Conservation (phyloP, 345 rosid species). For the Bretschneidera sinensis region DNA sequence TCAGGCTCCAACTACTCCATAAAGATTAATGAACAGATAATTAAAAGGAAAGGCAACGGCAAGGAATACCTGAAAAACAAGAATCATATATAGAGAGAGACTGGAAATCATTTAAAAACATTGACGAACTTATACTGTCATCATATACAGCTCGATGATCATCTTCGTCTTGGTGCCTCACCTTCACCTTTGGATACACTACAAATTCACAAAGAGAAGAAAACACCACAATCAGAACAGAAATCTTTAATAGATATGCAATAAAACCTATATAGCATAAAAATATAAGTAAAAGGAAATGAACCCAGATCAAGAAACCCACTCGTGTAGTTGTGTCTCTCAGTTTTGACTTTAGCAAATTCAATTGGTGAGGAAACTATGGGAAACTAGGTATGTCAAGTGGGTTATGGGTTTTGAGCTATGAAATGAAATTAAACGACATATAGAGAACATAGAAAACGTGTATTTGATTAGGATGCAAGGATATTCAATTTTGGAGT, state of each 20-base stretch:
- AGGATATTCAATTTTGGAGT: no score
- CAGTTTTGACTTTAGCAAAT: conserved; percentile 13
- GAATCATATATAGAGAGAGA: conserved; percentile 44
- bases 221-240: conserved; percentile 13
- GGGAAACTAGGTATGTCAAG: not conserved
- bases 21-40: not conserved
- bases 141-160: conserved; percentile 19
- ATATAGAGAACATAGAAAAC: no score
- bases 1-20: no score
- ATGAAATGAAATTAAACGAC: no score
- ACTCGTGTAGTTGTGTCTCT: conserved; percentile 22
- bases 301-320: not conserved
- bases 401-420: conserved; percentile 11
- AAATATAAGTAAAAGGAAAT: not conserved
- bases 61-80: conserved; percentile 41
- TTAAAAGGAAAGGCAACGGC: not conserved
- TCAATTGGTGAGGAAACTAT: conserved; percentile 5
- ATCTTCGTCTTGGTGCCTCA: conserved; percentile 29
- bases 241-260: not conserved
- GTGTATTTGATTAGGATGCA: no score
- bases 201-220: not conserved
- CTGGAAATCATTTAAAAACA: conserved; percentile 44
- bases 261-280: conserved; percentile 1
- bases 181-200: conserved; percentile 68
- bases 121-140: conserved; percentile 28